Conservation (phyloP, 2,329 filamentous ascomycete species). For the Scolecobasidium constrictum region DNA sequence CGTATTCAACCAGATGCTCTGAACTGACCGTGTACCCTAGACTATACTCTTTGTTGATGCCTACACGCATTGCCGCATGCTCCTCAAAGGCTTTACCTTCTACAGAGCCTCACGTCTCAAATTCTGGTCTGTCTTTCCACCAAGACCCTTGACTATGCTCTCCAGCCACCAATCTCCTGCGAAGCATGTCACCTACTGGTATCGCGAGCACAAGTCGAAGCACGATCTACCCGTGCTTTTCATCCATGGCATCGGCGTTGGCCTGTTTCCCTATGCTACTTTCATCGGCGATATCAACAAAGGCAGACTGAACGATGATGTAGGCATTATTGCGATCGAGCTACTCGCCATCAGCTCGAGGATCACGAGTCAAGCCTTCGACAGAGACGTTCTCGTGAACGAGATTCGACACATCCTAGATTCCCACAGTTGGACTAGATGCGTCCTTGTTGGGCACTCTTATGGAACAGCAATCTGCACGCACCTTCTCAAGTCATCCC, state of each 20-base stretch:
- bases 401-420: conserved; percentile 49
- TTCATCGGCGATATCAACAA: conserved; percentile 35
- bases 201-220: conserved; percentile 50
- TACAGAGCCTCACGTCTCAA: conserved; percentile 33
- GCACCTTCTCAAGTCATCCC: conserved; percentile 44
- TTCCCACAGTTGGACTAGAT: conserved; percentile 44
- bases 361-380: conserved; percentile 43
- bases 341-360: conserved; percentile 55
- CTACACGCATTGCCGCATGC: not conserved
- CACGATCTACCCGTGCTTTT: conserved; percentile 52
- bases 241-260: conserved; percentile 61
- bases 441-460: conserved; percentile 49
- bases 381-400: conserved; percentile 41
- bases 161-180: conserved; percentile 38
- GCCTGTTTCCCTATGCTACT: conserved; percentile 49
- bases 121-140: conserved; percentile 46
- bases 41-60: conserved; percentile 24
- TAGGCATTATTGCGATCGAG: conserved; percentile 57
- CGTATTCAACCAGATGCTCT: conserved; percentile 28
- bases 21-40: too few relatives aligned
- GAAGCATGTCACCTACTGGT: conserved; percentile 50
- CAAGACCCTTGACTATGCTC: conserved; percentile 41
- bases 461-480: conserved; percentile 55
- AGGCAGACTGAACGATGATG: conserved; percentile 20
- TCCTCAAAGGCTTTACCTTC: conserved; percentile 37